These are phyloP conservation scores for Boletus rufocinnamomeus DNA, from an alignment of 768 basidiomycete species.

Conservation along the genomic window DNA sequence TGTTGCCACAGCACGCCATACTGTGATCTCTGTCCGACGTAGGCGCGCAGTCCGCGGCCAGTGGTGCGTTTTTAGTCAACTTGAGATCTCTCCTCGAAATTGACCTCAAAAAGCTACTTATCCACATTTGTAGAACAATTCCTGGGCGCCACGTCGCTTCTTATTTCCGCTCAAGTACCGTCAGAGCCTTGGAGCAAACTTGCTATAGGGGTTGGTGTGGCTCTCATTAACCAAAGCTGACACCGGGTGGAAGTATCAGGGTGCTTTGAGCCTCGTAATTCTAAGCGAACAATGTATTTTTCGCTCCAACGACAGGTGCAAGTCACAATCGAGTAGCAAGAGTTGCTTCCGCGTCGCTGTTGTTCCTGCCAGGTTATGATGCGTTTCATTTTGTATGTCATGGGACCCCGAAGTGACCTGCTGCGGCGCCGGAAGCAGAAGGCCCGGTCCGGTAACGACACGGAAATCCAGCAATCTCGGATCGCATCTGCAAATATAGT, in stretches of 20 bases:
- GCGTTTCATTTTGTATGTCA: background rate
- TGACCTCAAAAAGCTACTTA: conserved; percentile 7
- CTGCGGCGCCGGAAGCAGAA: conserved; percentile 3
- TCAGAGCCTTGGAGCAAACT: background rate
- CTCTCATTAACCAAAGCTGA: background rate
- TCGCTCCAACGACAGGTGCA: background rate
- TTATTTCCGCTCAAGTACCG: conserved; percentile 32
- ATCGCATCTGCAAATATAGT: background rate
- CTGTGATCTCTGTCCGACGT: background rate
- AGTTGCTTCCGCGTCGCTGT: background rate
- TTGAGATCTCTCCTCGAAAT: conserved; percentile 7
- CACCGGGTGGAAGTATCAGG: background rate
- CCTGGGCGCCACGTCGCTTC: conserved; percentile 12
- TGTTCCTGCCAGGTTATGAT: background rate
- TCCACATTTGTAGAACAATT: conserved; percentile 4
- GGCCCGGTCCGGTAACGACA: background rate
- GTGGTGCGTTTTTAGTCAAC: background rate
- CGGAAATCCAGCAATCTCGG: background rate
- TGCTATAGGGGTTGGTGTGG: background rate
- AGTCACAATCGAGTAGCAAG: background rate
- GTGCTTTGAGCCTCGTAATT: background rate
- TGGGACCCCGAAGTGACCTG: background rate
- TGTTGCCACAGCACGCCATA: conserved; percentile 6
- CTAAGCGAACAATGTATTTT: background rate
- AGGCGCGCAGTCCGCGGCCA: background rate